Percentiles rank a stretch among this genome's conserved stretches.
These are phyloP conservation scores for Xylariaceae sp. DNA, from an alignment of 2,329 filamentous ascomycete species.

Conservation along the genomic window DNA sequence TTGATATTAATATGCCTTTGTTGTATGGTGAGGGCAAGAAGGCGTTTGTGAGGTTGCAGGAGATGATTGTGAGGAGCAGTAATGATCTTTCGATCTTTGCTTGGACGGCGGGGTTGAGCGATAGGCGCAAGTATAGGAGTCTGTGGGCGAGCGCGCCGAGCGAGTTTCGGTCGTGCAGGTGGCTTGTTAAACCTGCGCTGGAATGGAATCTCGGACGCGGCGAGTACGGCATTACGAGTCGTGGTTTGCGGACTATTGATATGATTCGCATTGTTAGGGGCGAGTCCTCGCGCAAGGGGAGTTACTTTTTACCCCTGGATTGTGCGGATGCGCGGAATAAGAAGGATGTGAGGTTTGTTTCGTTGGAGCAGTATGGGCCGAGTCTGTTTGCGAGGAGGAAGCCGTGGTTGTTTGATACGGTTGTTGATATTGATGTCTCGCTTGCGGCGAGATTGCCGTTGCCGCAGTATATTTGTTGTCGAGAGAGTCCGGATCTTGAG, in stretches of 20 bases:
- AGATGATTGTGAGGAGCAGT: conserved; percentile 23
- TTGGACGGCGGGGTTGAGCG: conserved; percentile 19
- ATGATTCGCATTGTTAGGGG: conserved; percentile 23
- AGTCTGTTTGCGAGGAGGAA: conserved; percentile 23
- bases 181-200: conserved; percentile 22
- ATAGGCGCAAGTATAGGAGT: conserved; percentile 19
- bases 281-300: conserved; percentile 14
- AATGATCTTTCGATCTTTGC: conserved; percentile 26
- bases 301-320: conserved; percentile 24
- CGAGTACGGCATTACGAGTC: conserved; percentile 24
- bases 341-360: conserved; percentile 22
- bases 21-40: conserved; percentile 28
- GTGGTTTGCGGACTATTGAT: conserved; percentile 23
- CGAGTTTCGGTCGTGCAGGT: conserved; percentile 24
- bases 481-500: conserved; percentile 19
- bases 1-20: conserved; percentile 28
- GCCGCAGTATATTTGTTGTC: conserved; percentile 24
- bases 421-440: conserved; percentile 24
- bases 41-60: conserved; percentile 23
- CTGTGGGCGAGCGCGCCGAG: conserved; percentile 22
- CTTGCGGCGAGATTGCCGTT: conserved; percentile 18
- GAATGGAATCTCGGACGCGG: conserved; percentile 24
- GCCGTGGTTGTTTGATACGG: conserved; percentile 20
- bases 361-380: conserved; percentile 25
- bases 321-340: conserved; percentile 24